Evolutionary conservation across 768 basidiomycete genomes (phyloP).

Genomic region (Russula sp.): DNA sequence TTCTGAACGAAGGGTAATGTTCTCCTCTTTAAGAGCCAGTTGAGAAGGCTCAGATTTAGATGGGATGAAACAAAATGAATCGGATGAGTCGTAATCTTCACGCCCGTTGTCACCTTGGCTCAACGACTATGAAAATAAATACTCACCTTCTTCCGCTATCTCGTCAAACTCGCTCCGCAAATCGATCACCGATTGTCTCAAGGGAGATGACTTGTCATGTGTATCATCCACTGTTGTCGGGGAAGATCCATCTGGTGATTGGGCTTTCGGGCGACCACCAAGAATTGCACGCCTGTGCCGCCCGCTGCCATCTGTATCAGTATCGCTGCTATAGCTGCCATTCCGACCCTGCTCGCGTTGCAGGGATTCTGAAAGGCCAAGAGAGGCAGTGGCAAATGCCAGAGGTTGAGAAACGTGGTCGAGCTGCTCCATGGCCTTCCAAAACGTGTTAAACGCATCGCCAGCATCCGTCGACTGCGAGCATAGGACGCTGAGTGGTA

Average conservation of each 20-base stretch:
- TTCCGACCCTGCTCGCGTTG: conserved; percentile 43
- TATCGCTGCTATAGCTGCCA: conserved; percentile 59
- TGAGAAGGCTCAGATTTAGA: conserved; percentile 53
- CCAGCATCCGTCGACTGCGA: conserved; percentile 54
- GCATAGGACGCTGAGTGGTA: conserved; percentile 13
- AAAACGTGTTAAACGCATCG: conserved; percentile 86
- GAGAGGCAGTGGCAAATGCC: conserved; percentile 79
- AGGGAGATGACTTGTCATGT: conserved; percentile 23
- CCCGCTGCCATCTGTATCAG: conserved; percentile 57
- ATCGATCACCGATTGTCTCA: conserved; percentile 28
- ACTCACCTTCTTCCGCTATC: conserved; percentile 62
- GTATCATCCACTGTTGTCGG: conserved; percentile 31
- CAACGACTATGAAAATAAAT: neutral
- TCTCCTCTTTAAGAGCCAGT: conserved; percentile 60
- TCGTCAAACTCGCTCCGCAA: conserved; percentile 56
- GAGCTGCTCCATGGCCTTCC: conserved; percentile 84
- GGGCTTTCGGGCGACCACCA: conserved; percentile 34
- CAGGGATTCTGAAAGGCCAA: conserved; percentile 46
- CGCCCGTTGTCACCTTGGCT: conserved; percentile 6
- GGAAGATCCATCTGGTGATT: conserved; percentile 34
- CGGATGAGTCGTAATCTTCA: conserved; percentile 59
- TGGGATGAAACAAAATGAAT: conserved; percentile 76
- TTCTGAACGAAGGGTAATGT: conserved; percentile 58
- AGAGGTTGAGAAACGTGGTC: conserved; percentile 81
- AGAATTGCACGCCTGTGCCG: conserved; percentile 52